Percentiles rank a stretch among this genome's conserved stretches.
phyloP scores from a whole-genome alignment of 441 rosid genomes.

The Mallotus repandus region DNA sequence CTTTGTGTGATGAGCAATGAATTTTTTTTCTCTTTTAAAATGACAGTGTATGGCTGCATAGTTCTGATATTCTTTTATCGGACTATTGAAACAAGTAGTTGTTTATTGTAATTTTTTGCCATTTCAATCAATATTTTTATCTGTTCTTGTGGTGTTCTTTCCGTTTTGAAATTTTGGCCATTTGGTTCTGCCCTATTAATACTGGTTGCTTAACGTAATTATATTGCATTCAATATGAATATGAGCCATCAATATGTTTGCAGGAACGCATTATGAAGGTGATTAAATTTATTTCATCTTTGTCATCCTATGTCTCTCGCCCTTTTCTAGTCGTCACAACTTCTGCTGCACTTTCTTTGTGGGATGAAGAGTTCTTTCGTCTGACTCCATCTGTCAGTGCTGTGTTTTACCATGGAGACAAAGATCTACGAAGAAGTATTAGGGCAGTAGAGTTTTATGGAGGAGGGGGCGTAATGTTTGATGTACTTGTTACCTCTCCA shows the following conservation, averaged over 20 bases:
- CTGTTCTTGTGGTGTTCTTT: not conserved
- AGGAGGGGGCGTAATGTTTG: constrained; percentile 46
- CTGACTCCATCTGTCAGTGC: constrained; percentile 39
- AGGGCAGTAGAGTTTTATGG: constrained; percentile 44
- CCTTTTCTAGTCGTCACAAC: constrained; percentile 57
- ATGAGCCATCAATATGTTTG: constrained; percentile 18
- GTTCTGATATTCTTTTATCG: not conserved
- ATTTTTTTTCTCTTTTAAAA: not conserved
- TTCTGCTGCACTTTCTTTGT: constrained; percentile 37
- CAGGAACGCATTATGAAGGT: constrained; percentile 54
- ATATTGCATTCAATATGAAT: not conserved
- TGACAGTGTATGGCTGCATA: not conserved
- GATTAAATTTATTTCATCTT: constrained; percentile 40
- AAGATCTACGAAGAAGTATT: constrained; percentile 36
- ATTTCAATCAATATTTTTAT: not conserved
- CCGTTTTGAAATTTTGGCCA: not conserved
- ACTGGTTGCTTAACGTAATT: not conserved
- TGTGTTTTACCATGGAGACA: constrained; percentile 50
- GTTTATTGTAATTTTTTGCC: not conserved
- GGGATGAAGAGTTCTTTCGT: constrained; percentile 51
- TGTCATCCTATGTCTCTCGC: constrained; percentile 28
- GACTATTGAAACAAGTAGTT: not conserved
- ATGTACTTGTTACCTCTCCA: constrained; percentile 49
- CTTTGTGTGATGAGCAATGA: not conserved
- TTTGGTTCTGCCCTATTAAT: not conserved